Evolutionary conservation across 768 basidiomycete genomes (phyloP).

Genomic region (Collybia mongolica): DNA sequence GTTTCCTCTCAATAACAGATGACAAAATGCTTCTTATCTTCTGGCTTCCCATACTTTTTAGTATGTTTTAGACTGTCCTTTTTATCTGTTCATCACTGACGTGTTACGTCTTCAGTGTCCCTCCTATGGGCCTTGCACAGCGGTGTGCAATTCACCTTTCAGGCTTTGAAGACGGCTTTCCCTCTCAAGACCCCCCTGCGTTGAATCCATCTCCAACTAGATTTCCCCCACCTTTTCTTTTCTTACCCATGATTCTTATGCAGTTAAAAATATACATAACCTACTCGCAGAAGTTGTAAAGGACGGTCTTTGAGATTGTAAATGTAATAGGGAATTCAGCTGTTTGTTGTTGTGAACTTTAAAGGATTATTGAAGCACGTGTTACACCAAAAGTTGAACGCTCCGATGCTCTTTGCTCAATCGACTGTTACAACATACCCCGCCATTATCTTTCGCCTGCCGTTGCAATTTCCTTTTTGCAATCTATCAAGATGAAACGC

Average conservation of each 20-base stretch:
- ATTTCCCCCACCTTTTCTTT: constrained; percentile 8
- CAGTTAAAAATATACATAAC: constrained; percentile 1
- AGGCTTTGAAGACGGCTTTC: constrained; percentile 45
- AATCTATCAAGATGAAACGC: constrained; percentile 56
- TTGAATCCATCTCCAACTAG: constrained; percentile 16
- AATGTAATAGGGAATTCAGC: too few species aligned
- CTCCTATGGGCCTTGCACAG: constrained; percentile 60
- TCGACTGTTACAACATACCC: too few species aligned
- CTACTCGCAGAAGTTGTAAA: background rate
- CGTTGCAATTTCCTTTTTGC: background rate
- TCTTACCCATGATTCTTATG: constrained; percentile 3
- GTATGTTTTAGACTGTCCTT: constrained; percentile 43
- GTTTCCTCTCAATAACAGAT: constrained; percentile 37
- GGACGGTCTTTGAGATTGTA: background rate
- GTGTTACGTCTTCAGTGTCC: constrained; percentile 43
- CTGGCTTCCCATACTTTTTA: constrained; percentile 82
- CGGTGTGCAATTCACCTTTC: constrained; percentile 50
- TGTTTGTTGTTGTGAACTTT: too few species aligned
- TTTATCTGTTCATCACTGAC: constrained; percentile 5
- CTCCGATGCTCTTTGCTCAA: too few species aligned
- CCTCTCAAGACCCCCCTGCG: constrained; percentile 41
- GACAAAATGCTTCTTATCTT: constrained; percentile 84
- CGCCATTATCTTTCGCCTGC: background rate
- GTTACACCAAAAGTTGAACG: too few species aligned
- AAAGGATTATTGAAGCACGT: too few species aligned